Evolutionary conservation across 495 filamentous ascomycete genomes (phyloP), one percentile per base, ranked within the genome.

Genomic region (Hypoxylon rickii): DNA sequence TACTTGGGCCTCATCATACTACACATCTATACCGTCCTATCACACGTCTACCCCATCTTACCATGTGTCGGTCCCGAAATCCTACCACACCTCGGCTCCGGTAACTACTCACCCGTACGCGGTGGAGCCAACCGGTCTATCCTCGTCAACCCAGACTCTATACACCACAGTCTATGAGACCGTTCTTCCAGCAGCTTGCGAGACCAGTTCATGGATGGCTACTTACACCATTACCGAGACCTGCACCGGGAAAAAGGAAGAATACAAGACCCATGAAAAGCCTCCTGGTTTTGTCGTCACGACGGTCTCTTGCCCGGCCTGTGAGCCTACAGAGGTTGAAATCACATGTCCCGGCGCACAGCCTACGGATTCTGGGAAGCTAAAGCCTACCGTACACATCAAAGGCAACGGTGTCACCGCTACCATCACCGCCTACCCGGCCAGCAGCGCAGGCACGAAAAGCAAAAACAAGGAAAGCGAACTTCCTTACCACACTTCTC

Each of bases 161-260:
- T 71, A 65, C 44, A 77, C 75, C 10, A 78, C 73, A 4, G 53
- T 73, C 44, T 79, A 80, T 61, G 69, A 70, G 46, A 75, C 74
- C 21, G 58, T 63, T 33, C 63, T 69, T 39, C 59, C 61, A 6
- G 70, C 76, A 0, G 63, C 76, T 16, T 76, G 72, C 61, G 55
- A 70, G 37, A 78, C 74, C 3, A 67, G 69, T 48, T 48, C 58
- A 18, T 71, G 68, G 63, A 48, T 67, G 32, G 69, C 72, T 19
- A 76, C 73, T 3, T 81, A 81, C 64, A 81, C 77, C 18, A 49
- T 79, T 61, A 70, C 63, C 3, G 70, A 76, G 49, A 73, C 60
- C 22, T 73, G 70, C 58, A 51, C 66, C 18, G 75, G 66, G 38
- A 57, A 68, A 36, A 57, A 59, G 29, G 34, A 43, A 40, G 42